phyloP scores from a whole-genome alignment of 2,329 filamentous ascomycete species.

The Lojkania enalia region DNA sequence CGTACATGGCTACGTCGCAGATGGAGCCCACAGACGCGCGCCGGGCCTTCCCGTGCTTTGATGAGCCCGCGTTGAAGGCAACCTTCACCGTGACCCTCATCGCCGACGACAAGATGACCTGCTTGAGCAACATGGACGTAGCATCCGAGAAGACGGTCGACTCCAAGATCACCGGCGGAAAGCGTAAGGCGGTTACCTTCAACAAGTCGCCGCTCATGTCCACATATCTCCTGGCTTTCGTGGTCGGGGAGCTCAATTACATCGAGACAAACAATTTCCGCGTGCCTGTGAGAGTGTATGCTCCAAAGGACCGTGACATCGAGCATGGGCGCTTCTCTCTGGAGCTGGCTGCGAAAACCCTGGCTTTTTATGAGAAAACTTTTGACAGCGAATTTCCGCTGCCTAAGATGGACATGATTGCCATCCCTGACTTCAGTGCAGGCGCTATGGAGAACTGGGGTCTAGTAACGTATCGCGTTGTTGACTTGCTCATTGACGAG shows the following conservation, averaged over 20 bases:
- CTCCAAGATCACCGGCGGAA: slow-evolving; percentile 62
- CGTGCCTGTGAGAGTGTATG: slow-evolving; percentile 90
- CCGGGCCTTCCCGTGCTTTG: slow-evolving; percentile 92
- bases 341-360: slow-evolving; percentile 83
- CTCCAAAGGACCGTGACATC: slow-evolving; percentile 85
- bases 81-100: slow-evolving; percentile 89
- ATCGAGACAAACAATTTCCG: slow-evolving; percentile 92
- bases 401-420: slow-evolving; percentile 95
- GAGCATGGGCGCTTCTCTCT: slow-evolving; percentile 90
- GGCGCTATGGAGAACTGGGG: slow-evolving; percentile 99
- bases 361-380: slow-evolving; percentile 93
- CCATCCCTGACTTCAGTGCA: slow-evolving; percentile 92
- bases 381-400: slow-evolving; percentile 86
- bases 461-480: slow-evolving; percentile 89
- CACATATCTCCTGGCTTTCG: slow-evolving; percentile 91
- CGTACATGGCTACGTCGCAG: slow-evolving; percentile 86
- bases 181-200: slow-evolving; percentile 87
- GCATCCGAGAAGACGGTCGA: slow-evolving; percentile 74
- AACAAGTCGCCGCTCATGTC: slow-evolving; percentile 93
- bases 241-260: slow-evolving; percentile 90
- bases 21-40: slow-evolving; percentile 96
- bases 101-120: slow-evolving; percentile 87
- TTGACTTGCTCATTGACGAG: slow-evolving; percentile 88
- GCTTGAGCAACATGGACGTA: slow-evolving; percentile 96
- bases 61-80: slow-evolving; percentile 92